Percentiles rank a stretch among this genome's conserved stretches.
Conservation (phyloP, 2,329 filamentous ascomycete genomes). For the Ceratocystis ficicola region DNA sequence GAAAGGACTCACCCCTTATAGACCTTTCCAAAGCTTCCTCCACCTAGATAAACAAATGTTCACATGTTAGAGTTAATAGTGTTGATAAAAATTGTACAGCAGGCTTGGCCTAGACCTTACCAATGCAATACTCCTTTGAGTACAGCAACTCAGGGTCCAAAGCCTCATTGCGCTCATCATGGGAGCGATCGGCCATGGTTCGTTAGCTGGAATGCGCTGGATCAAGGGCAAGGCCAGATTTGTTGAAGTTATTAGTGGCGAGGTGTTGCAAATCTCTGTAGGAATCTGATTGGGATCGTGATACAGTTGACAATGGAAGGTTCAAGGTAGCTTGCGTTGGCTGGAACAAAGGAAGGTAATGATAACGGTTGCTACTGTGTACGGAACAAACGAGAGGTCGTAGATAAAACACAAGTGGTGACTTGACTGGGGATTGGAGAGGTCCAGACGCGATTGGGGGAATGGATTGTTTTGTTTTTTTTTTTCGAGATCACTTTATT, state of each 20-base stretch:
- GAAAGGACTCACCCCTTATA: slow-evolving; percentile 68
- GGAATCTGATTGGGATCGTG: background rate
- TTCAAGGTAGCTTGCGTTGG: background rate
- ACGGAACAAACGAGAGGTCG: background rate
- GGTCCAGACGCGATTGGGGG: background rate
- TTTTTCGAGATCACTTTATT: background rate
- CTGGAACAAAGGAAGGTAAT: background rate
- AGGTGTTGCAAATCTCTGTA: background rate
- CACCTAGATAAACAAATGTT: slow-evolving; percentile 44
- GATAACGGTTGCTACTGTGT: background rate
- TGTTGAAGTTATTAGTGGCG: background rate
- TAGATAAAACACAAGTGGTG: background rate
- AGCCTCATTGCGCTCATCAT: slow-evolving; percentile 39
- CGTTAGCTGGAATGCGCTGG: slow-evolving; percentile 19
- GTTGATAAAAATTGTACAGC: slow-evolving; percentile 16
- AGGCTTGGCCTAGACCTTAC: slow-evolving; percentile 35
- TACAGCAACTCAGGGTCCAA: slow-evolving; percentile 85
- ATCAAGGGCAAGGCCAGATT: background rate
- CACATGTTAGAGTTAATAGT: slow-evolving; percentile 25
- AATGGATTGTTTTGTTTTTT: background rate
- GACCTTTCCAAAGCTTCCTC: slow-evolving; percentile 95
- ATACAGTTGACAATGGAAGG: background rate
- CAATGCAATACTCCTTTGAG: slow-evolving; percentile 83
- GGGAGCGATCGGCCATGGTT: slow-evolving; percentile 38
- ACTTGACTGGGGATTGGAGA: background rate